phyloP scores from a whole-genome alignment of 352 stramenopile genomes.

The Globisporangium polare region DNA sequence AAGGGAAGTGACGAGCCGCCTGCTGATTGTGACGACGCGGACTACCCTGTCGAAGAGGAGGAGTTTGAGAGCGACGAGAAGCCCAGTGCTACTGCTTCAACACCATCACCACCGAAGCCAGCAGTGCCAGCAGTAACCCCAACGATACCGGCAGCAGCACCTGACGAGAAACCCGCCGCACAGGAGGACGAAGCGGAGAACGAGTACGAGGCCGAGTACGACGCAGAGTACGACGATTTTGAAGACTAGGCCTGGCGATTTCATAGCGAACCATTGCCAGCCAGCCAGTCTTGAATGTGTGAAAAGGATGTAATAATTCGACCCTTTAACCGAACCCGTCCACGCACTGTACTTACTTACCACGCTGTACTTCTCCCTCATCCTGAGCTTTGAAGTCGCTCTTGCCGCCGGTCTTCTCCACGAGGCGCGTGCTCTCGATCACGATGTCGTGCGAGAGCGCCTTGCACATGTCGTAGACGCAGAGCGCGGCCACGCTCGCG shows the following conservation, averaged over 20 bases:
- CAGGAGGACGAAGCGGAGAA: constrained; percentile 17
- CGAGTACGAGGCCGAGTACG: constrained; percentile 32
- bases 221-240: constrained; percentile 59
- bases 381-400: constrained; percentile 43
- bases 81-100: neutral
- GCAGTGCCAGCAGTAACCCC: no score
- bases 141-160: neutral
- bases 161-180: neutral
- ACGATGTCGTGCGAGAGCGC: constrained; percentile 90
- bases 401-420: constrained; percentile 93
- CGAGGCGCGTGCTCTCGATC: constrained; percentile 87
- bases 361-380: neutral
- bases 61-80: constrained; percentile 39
- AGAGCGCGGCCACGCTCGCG: constrained; percentile 91
- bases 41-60: constrained; percentile 35
- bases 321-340: neutral
- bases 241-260: constrained; percentile 23
- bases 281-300: neutral
- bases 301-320: constrained; percentile 2
- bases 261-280: neutral
- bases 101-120: neutral
- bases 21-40: constrained; percentile 24
- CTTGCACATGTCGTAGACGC: constrained; percentile 99
- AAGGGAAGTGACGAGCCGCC: constrained; percentile 26
- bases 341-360: no score